phyloP scores from a whole-genome alignment of 768 basidiomycete genomes.

The Obba rivulosa region DNA sequence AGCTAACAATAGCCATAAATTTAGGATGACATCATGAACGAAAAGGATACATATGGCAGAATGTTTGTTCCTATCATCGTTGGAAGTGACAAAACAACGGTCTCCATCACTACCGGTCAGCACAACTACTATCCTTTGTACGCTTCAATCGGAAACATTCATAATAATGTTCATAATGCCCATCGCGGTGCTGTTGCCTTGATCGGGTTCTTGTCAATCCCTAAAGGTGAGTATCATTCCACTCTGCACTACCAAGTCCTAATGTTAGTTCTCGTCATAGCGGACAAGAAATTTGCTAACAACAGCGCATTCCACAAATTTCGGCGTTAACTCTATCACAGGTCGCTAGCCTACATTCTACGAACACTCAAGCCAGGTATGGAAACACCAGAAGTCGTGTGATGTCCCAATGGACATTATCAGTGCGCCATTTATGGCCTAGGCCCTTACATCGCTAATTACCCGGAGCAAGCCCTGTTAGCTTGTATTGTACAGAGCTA shows the following conservation, averaged over 20 bases:
- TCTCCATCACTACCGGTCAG: slow-evolving; percentile 17
- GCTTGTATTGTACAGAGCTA: slow-evolving; percentile 15
- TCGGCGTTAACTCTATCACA: slow-evolving; percentile 11
- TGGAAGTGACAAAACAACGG: slow-evolving; percentile 22
- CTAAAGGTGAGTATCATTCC: slow-evolving; percentile 21
- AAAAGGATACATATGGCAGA: slow-evolving; percentile 4
- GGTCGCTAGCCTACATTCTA: slow-evolving; percentile 3
- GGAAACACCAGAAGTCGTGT: slow-evolving; percentile 10
- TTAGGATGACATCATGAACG: slow-evolving; percentile 2
- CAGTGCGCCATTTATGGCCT: slow-evolving; percentile 20
- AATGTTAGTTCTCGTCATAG: not conserved
- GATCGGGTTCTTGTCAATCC: slow-evolving; percentile 22
- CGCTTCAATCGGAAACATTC: slow-evolving; percentile 16
- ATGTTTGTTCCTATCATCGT: slow-evolving; percentile 21
- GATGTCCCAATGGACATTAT: slow-evolving; percentile 22
- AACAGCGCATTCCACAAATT: slow-evolving; percentile 4
- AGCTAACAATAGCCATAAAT: not conserved
- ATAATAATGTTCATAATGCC: slow-evolving; percentile 15
- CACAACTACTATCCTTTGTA: slow-evolving; percentile 24
- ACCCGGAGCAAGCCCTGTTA: slow-evolving; percentile 24
- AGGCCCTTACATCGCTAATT: slow-evolving; percentile 27
- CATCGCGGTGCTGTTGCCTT: slow-evolving; percentile 13
- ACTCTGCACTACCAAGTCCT: not conserved
- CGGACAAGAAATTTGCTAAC: not conserved
- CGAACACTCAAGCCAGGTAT: slow-evolving; percentile 6